Evolutionary conservation across 2,329 filamentous ascomycete species (phyloP), one percentile per base, ranked within the genome.

Genomic region (Fusarium graminum): DNA sequence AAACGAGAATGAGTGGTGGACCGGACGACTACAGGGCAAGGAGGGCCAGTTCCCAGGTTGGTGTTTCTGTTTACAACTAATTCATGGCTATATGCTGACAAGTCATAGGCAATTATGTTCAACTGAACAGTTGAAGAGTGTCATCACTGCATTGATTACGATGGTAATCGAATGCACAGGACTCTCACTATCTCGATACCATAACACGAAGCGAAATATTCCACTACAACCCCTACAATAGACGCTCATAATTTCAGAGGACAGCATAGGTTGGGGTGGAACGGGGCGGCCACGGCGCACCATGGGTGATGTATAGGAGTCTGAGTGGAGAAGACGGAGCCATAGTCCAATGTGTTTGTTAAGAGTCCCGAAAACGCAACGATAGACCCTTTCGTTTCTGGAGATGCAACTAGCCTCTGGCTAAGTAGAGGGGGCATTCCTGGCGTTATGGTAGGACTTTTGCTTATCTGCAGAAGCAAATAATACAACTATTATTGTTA

Each of bases 1-100:
- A 65, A 97, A 97, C 73, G 90, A 92, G 50, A 98, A 99, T 71
- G 95, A 99, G 79, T 99, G 95, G 95, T 99, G 95, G 95, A 90
- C 85, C 10, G 95, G 95, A 36, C 92, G 88, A 75, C 76, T 97
- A 52, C 84, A 90, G 59, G 93, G 91, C 46, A 90, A 90, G 79
- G 83, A 92, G 74, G 95, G 95, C 26, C 94, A 98, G 75, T 99
- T 99, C 77, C 95, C 95, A 80, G 95, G 95, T 97, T 84, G 76
- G 88, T 77, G 25, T 16, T 34, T 19, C 10, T 38, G 14, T 29
- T 2, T 7, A 4, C n/a, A 14, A 12, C 17, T 9, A 45, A 25
- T 41, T 34, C 34, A 32, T 44, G 12, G 19, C 13, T 11, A n/a
- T 16, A 34, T 43, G 41, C 74, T 80, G 67, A 79, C 47, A 16